Evolutionary conservation across 2,329 filamentous ascomycete genomes (phyloP).

Genomic region (Fusarium newnesense): DNA sequence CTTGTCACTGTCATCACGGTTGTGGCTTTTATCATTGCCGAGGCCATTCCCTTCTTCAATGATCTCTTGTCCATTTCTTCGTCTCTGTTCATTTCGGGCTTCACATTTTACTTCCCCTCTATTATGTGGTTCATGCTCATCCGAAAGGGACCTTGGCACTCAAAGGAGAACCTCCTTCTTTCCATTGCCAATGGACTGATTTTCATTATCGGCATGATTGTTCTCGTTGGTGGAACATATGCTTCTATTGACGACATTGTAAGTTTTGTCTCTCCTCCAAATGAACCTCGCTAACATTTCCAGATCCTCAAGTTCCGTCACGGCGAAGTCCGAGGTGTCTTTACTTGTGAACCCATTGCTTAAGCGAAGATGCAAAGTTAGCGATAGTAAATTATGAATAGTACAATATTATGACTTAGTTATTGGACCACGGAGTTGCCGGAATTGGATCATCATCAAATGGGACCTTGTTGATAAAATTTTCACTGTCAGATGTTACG

Average conservation of each 20-base stretch:
- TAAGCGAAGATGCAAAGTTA: conserved; percentile 27
- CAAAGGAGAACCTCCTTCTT: conserved; percentile 45
- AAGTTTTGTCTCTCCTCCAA: conserved; percentile 28
- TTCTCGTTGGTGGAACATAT: conserved; percentile 49
- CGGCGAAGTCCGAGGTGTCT: conserved; percentile 43
- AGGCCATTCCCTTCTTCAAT: conserved; percentile 78
- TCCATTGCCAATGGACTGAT: conserved; percentile 41
- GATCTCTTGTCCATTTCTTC: conserved; percentile 69
- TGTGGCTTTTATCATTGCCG: conserved; percentile 76
- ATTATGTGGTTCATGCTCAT: conserved; percentile 57
- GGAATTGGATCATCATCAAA: neutral
- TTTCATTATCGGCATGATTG: conserved; percentile 47
- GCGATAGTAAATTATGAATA: conserved; percentile 31
- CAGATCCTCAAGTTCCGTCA: conserved; percentile 42
- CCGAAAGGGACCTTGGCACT: conserved; percentile 45
- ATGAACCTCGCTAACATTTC: conserved; percentile 15
- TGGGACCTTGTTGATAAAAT: neutral
- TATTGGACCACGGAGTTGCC: conserved; percentile 8
- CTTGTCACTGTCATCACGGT: conserved; percentile 69
- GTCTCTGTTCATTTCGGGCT: conserved; percentile 60
- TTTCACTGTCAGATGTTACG: neutral
- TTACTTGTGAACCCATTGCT: conserved; percentile 45
- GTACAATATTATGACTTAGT: conserved; percentile 24
- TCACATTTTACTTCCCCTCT: conserved; percentile 56
- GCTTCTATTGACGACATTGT: conserved; percentile 48